A percentile compares a stretch with the other conserved stretches of the same genome.
Conservation (phyloP, 805 yeast genomes). For the Starmera dryadoides region DNA sequence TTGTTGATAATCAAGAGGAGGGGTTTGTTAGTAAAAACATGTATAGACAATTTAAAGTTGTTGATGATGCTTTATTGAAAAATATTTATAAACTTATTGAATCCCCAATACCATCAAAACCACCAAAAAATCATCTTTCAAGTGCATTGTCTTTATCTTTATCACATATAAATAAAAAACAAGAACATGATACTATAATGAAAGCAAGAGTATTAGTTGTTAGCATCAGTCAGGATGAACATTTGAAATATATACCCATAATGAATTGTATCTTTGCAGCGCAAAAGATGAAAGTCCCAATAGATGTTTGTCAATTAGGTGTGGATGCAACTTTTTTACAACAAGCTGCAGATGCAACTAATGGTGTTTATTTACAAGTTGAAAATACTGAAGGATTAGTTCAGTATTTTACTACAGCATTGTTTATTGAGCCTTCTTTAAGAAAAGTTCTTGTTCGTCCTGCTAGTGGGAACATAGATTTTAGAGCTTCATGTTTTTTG, state of each 20-base stretch:
- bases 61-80: conserved; percentile 66
- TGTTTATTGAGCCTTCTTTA: conserved; percentile 79
- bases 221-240: conserved; percentile 64
- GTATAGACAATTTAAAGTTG: conserved; percentile 77
- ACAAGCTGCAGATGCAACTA: conserved; percentile 93
- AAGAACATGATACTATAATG: conserved; percentile 33
- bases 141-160: conserved; percentile 82
- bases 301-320: conserved; percentile 84
- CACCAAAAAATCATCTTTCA: conserved; percentile 46
- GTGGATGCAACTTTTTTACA: conserved; percentile 75
- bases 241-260: conserved; percentile 80
- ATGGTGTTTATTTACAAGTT: conserved; percentile 75
- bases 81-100: conserved; percentile 39
- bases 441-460: conserved; percentile 75
- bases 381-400: conserved; percentile 68
- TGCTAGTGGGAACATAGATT: conserved; percentile 79
- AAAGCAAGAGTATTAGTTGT: conserved; percentile 62
- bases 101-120: conserved; percentile 19
- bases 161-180: conserved; percentile 62
- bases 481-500: conserved; percentile 88
- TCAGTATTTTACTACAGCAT: conserved; percentile 76
- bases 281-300: conserved; percentile 81
- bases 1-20: conserved; percentile 4
- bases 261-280: conserved; percentile 97
- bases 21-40: conserved; percentile 47